These are phyloP conservation scores for Scopulariopsis brevicaulis DNA, from an alignment of 2,329 filamentous ascomycete genomes.

Conservation along the genomic window DNA sequence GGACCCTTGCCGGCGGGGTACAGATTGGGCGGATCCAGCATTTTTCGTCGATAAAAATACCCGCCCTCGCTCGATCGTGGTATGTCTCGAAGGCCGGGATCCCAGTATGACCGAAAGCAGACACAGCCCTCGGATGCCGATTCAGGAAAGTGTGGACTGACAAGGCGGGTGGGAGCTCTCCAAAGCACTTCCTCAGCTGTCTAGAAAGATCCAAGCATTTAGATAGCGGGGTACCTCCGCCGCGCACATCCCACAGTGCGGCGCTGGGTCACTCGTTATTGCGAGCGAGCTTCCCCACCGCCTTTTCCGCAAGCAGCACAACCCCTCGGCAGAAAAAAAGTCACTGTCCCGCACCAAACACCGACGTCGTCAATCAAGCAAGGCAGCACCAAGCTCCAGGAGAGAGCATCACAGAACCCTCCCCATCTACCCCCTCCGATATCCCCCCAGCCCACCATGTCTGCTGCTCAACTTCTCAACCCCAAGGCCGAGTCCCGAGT, in stretches of 20 bases:
- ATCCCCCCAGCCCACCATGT: slow-evolving; percentile 48
- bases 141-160: neutral
- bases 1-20: neutral
- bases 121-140: neutral
- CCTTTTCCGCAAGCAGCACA: neutral
- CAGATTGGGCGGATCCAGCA: neutral
- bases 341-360: slow-evolving; percentile 4
- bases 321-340: slow-evolving; percentile 3
- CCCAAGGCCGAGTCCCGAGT: slow-evolving; percentile 97
- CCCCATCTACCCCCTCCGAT: slow-evolving; percentile 3
- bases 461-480: slow-evolving; percentile 94
- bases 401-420: neutral
- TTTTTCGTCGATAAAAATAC: neutral
- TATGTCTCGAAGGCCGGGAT: neutral
- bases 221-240: neutral
- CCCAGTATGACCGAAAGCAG: neutral
- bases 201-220: neutral
- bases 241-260: too few species aligned
- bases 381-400: slow-evolving; percentile 1
- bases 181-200: neutral
- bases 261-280: neutral
- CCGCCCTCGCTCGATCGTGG: neutral
- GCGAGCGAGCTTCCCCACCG: neutral
- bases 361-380: neutral
- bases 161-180: neutral